These are phyloP conservation scores for Fusarium falciforme DNA, from an alignment of 2,329 filamentous ascomycete species.

Conservation along the genomic window DNA sequence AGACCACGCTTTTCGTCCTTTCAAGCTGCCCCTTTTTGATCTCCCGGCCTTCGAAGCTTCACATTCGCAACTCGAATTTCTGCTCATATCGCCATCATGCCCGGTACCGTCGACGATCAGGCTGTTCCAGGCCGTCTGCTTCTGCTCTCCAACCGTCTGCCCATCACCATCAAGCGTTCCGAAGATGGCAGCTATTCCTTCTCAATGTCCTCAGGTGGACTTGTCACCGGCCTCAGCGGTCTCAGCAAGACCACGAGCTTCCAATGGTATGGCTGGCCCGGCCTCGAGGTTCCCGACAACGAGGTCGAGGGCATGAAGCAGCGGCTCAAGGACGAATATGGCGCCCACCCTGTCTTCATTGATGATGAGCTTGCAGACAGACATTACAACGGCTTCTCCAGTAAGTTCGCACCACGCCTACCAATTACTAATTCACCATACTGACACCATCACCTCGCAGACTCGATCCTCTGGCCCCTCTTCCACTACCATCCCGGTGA, in stretches of 20 bases:
- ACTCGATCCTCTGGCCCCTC: slow-evolving; percentile 97
- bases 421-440: not conserved
- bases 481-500: slow-evolving; percentile 99
- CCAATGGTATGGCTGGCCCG: slow-evolving; percentile 99
- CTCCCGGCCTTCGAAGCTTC: not conserved
- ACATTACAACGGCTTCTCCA: slow-evolving; percentile 98
- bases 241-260: slow-evolving; percentile 93
- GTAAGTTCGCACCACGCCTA: slow-evolving; percentile 62
- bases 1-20: slow-evolving; percentile 23
- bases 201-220: slow-evolving; percentile 95
- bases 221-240: slow-evolving; percentile 93
- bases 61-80: not conserved
- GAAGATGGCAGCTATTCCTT: slow-evolving; percentile 94
- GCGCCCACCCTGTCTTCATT: slow-evolving; percentile 91
- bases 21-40: slow-evolving; percentile 4
- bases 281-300: slow-evolving; percentile 87
- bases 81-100: slow-evolving; percentile 46
- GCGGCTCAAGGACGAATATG: slow-evolving; percentile 86
- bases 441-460: slow-evolving; percentile 55
- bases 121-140: slow-evolving; percentile 69
- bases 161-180: slow-evolving; percentile 94
- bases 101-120: slow-evolving; percentile 49
- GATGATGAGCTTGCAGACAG: slow-evolving; percentile 92
- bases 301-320: slow-evolving; percentile 81
- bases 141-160: slow-evolving; percentile 92